Base-by-base conservation (phyloP, 176 grass and related monocot genomes). In the Aechmea fasciata region DNA sequence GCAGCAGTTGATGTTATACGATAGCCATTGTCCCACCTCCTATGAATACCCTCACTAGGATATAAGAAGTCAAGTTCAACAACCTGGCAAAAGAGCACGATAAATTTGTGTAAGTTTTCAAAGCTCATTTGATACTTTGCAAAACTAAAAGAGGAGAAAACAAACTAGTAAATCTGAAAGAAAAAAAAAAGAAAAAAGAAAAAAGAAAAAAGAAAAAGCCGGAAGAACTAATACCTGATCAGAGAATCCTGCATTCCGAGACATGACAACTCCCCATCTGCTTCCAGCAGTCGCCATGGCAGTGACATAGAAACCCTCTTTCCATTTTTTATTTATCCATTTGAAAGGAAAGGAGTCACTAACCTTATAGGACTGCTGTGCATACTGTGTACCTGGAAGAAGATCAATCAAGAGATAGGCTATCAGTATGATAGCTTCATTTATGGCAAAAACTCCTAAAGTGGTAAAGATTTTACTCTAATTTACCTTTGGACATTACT, bases 281-380 rank as follows among this genome's bases (percentile, higher is more conserved):
- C 69, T 88, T 54, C 95, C 95, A 80, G 95, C 95, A 70, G 90
- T 88, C 65, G 90, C 90, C 95, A 99, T 99, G 65, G 90, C 76
- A 68, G 95, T 99, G 57, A 99, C 95, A 87, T 82, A 99, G 68
- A 94, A 99, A 78, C 85, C 75, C 75, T 99, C 95, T 26, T 78
- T 76, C 95, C 90, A 99, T 72, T 99, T 99, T 82, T 99, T 99
- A 71, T 94, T 94, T 90, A 99, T 99, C 95, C 95, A 99, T 83
- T 99, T 99, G 78, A 88, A 99, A 67, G 95, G 95, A 63, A 99
- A 99, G 66, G 82, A 90, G 48, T 91, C 84, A 73, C 95, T 88
- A 64, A 99, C 90, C 86, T 99, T 99, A 72, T 99, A 99, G 9
- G 95, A 99, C 51, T 99, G 95, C 48, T 94, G 95, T 68, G 84